Evolutionary conservation across 306 rosid genomes (phyloP).

Genomic region (Begonia loranthoides): DNA sequence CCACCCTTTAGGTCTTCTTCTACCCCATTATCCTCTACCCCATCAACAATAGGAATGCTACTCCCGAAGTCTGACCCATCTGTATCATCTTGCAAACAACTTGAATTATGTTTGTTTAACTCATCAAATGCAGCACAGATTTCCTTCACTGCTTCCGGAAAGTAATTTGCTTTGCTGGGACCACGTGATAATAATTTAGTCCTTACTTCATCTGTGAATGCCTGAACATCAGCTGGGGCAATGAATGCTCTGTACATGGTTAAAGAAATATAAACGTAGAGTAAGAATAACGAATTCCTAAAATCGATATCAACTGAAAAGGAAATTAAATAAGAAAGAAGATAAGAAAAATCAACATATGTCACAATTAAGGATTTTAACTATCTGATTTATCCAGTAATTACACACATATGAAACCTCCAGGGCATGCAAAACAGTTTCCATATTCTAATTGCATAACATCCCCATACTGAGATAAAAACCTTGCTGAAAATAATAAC

Average conservation of each 20-base stretch:
- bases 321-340: not conserved
- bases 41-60: slow-evolving; percentile 52
- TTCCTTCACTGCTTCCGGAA: slow-evolving; percentile 87
- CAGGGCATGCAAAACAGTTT: not conserved
- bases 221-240: slow-evolving; percentile 83
- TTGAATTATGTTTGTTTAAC: slow-evolving; percentile 38
- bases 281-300: not conserved
- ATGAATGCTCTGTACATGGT: slow-evolving; percentile 69
- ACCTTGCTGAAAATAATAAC: too few species aligned
- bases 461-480: too few species aligned
- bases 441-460: too few species aligned
- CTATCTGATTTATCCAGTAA: not conserved
- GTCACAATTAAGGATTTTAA: not conserved
- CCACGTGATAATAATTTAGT: slow-evolving; percentile 52
- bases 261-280: not conserved
- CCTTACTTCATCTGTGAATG: slow-evolving; percentile 62
- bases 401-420: not conserved
- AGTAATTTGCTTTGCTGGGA: slow-evolving; percentile 62
- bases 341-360: not conserved
- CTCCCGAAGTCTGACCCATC: slow-evolving; percentile 49
- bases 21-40: slow-evolving; percentile 20
- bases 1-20: slow-evolving; percentile 39
- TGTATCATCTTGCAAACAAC: slow-evolving; percentile 46
- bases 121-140: slow-evolving; percentile 80
- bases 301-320: not conserved